These are phyloP conservation scores for Rhizomucor pusillus DNA, from an alignment of 371 early-diverging fungal genomes.

Conservation along the genomic window DNA sequence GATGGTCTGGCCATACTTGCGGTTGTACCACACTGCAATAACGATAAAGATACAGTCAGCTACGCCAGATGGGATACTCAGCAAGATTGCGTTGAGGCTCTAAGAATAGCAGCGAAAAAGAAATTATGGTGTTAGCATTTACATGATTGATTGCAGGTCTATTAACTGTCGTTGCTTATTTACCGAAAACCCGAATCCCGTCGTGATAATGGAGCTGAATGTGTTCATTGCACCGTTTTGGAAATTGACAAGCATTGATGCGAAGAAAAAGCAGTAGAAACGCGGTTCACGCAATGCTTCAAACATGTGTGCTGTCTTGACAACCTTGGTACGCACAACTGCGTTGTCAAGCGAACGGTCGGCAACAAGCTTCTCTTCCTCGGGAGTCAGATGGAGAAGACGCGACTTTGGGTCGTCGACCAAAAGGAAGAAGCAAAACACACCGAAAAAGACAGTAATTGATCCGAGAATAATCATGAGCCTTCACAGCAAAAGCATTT, in stretches of 20 bases:
- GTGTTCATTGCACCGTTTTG: constrained; percentile 41
- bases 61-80: constrained; percentile 37
- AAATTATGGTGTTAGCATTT: constrained; percentile 2
- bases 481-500: constrained; percentile 14
- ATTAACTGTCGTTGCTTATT: too few species aligned
- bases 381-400: constrained; percentile 15
- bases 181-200: constrained; percentile 27
- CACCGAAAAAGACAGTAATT: constrained; percentile 19
- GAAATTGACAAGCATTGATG: constrained; percentile 24
- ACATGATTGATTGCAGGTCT: background rate
- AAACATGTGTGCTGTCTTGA: constrained; percentile 18
- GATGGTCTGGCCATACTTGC: constrained; percentile 32
- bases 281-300: constrained; percentile 27
- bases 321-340: constrained; percentile 15
- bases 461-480: constrained; percentile 38
- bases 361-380: constrained; percentile 11
- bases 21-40: constrained; percentile 32
- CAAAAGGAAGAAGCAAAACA: constrained; percentile 16
- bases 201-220: constrained; percentile 20
- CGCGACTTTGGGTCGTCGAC: constrained; percentile 17
- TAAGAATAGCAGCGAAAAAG: constrained; percentile 4
- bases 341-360: constrained; percentile 17
- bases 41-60: constrained; percentile 28
- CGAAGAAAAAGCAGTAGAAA: constrained; percentile 19
- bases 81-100: constrained; percentile 34